phyloP scores from a whole-genome alignment of 257 asterid genomes.

The Solanum rostratum region DNA sequence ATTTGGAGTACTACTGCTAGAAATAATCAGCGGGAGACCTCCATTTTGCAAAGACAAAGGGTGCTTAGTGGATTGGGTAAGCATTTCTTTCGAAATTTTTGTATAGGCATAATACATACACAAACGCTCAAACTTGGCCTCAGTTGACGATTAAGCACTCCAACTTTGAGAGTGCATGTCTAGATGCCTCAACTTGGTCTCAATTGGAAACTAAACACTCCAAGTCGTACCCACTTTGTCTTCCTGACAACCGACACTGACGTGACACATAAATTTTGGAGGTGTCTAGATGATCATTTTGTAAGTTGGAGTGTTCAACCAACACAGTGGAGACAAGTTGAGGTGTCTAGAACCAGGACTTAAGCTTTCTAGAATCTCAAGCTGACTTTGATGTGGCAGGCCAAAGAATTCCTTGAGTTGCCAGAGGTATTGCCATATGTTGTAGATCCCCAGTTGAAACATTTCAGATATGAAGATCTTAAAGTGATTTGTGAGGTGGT shows the following conservation, averaged over 20 bases:
- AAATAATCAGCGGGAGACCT: slow-evolving; percentile 86
- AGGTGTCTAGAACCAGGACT: background rate
- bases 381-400: slow-evolving; percentile 29
- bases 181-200: no score
- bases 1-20: slow-evolving; percentile 78
- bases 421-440: slow-evolving; percentile 46
- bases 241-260: no score
- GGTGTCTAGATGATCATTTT: no score
- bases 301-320: no score
- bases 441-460: slow-evolving; percentile 81
- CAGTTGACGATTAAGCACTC: no score
- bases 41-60: slow-evolving; percentile 78
- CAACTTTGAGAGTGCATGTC: no score
- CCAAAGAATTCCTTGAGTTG: slow-evolving; percentile 55
- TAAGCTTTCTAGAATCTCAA: background rate
- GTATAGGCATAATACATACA: background rate
- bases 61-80: slow-evolving; percentile 81
- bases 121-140: no score
- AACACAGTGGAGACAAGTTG: no score
- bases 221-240: no score
- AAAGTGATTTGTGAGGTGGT: slow-evolving; percentile 61
- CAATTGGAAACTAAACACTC: no score
- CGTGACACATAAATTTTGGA: no score
- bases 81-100: slow-evolving; percentile 3
- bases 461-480: slow-evolving; percentile 66